Conservation (phyloP, 148 eudicot genomes). For the Gaultheria prostrata region DNA sequence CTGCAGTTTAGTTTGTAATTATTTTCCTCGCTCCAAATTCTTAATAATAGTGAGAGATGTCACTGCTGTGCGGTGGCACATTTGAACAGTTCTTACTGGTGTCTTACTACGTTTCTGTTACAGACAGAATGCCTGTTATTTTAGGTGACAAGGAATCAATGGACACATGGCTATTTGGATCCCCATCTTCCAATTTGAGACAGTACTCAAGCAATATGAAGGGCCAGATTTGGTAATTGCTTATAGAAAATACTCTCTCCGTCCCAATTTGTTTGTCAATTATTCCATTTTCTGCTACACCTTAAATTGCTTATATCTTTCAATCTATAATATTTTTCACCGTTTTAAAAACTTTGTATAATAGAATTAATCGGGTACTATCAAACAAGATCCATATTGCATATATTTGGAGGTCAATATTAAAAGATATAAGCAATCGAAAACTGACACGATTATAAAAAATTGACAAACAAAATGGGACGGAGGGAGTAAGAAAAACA, state of each 20-base stretch:
- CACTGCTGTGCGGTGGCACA: neutral
- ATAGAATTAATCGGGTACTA: no score
- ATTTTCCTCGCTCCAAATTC: neutral
- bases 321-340: no score
- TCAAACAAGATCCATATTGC: no score
- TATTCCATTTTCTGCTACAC: no score
- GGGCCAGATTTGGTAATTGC: conserved; percentile 68
- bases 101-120: conserved; percentile 4
- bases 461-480: no score
- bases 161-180: conserved; percentile 65
- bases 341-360: no score
- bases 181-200: conserved; percentile 55
- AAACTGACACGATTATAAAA: no score
- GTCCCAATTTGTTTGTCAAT: no score
- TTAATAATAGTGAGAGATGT: neutral
- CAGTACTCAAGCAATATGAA: conserved; percentile 74
- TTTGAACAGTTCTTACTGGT: neutral
- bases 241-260: neutral
- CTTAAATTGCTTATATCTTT: no score
- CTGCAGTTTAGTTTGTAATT: neutral
- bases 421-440: no score
- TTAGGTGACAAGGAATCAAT: conserved; percentile 64
- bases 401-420: no score
- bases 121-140: conserved; percentile 98
- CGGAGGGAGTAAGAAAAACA: neutral